phyloP scores from a whole-genome alignment of 2,329 filamentous ascomycete species.

The Hypoxylon sp. region DNA sequence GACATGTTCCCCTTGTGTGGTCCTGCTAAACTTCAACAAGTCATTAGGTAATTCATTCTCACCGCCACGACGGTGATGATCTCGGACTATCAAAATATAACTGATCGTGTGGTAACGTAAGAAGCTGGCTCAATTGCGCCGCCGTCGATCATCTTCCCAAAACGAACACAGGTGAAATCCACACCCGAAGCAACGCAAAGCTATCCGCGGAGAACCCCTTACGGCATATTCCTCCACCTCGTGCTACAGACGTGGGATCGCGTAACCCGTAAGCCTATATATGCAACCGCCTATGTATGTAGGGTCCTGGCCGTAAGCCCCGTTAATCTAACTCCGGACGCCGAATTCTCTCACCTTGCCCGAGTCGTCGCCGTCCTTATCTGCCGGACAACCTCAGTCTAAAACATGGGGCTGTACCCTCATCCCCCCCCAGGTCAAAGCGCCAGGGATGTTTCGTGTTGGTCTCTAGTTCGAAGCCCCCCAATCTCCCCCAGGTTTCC shows the following conservation, averaged over 20 bases:
- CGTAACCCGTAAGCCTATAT: constrained; percentile 18
- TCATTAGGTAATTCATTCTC: constrained; percentile 9
- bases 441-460: constrained; percentile 9
- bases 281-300: not conserved
- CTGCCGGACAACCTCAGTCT: not conserved
- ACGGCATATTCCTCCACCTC: constrained; percentile 18
- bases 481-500: constrained; percentile 21
- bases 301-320: not conserved
- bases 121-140: constrained; percentile 25
- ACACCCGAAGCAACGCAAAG: constrained; percentile 25
- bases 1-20: not conserved
- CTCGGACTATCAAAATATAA: constrained; percentile 1
- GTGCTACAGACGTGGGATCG: constrained; percentile 28
- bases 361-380: not conserved
- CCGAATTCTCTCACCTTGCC: not conserved
- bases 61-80: constrained; percentile 12
- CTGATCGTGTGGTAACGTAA: constrained; percentile 22
- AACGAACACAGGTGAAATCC: constrained; percentile 13
- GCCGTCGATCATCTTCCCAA: constrained; percentile 34
- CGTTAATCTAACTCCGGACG: not conserved
- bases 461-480: constrained; percentile 1
- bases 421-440: not conserved
- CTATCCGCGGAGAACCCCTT: constrained; percentile 11
- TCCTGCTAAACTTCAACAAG: constrained; percentile 8
- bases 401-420: constrained; percentile 2